Evolutionary conservation across 1,284 basidiomycete genomes (phyloP).

Genomic region (Irpex sp.): DNA sequence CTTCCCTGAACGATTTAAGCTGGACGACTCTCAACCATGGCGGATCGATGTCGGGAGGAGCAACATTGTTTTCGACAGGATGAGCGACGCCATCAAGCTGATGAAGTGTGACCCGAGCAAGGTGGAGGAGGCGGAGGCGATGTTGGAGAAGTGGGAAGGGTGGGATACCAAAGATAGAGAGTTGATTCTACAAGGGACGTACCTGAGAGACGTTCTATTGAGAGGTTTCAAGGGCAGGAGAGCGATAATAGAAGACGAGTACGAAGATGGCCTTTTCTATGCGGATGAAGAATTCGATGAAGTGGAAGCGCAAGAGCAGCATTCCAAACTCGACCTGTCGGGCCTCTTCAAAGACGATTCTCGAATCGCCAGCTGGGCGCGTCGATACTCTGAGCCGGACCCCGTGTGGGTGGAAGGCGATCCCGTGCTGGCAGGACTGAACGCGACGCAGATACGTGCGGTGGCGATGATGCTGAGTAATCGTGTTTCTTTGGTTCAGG

Average conservation of each 20-base stretch:
- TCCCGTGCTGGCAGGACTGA: slow-evolving; percentile 66
- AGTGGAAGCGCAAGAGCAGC: neutral
- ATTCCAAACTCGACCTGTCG: neutral
- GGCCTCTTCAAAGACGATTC: neutral
- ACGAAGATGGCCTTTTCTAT: neutral
- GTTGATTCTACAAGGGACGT: slow-evolving; percentile 62
- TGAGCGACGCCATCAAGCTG: slow-evolving; percentile 62
- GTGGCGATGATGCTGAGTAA: slow-evolving; percentile 80
- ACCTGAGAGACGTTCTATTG: slow-evolving; percentile 66
- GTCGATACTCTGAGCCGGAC: slow-evolving; percentile 54
- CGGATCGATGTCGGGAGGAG: slow-evolving; percentile 72
- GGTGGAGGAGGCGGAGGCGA: neutral
- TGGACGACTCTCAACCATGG: slow-evolving; percentile 50
- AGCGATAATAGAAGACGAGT: neutral
- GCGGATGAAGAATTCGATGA: neutral
- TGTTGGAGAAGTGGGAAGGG: slow-evolving; percentile 27
- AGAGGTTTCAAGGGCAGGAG: slow-evolving; percentile 37
- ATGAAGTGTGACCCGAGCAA: slow-evolving; percentile 53
- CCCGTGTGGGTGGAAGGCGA: slow-evolving; percentile 80
- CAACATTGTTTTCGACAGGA: slow-evolving; percentile 66
- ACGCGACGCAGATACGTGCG: slow-evolving; percentile 77
- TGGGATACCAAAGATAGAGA: slow-evolving; percentile 32
- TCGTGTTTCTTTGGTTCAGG: slow-evolving; percentile 81
- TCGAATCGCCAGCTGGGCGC: slow-evolving; percentile 48
- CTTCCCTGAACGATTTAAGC: slow-evolving; percentile 52